These are phyloP conservation scores for Rhizopus delemar DNA, from an alignment of 371 early-diverging fungal species.

Conservation along the genomic window DNA sequence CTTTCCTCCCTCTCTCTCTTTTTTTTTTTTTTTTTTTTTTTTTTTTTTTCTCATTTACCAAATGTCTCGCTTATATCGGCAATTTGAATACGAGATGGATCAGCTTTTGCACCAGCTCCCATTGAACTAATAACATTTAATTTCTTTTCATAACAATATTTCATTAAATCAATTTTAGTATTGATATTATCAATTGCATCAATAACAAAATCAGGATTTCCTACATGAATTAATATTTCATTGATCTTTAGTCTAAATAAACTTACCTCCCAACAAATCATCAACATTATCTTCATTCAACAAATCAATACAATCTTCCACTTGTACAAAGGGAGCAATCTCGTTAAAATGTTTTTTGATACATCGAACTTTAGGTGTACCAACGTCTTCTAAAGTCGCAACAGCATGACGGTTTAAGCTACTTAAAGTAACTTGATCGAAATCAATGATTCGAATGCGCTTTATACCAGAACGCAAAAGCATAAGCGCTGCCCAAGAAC, in stretches of 20 bases:
- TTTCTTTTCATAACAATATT: conserved; percentile 76
- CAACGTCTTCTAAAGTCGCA: conserved; percentile 86
- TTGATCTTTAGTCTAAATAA: background rate
- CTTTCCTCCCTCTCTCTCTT: too few species aligned
- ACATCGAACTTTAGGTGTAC: conserved; percentile 82
- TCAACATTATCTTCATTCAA: conserved; percentile 74
- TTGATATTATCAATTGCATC: conserved; percentile 95
- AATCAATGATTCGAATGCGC: conserved; percentile 88
- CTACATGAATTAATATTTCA: conserved; percentile 14
- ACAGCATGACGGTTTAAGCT: conserved; percentile 92
- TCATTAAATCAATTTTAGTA: conserved; percentile 86
- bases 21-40: background rate
- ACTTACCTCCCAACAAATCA: conserved; percentile 66
- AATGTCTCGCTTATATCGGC: conserved; percentile 92
- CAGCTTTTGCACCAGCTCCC: conserved; percentile 95
- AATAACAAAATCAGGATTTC: conserved; percentile 75
- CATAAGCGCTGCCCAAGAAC: conserved; percentile 91
- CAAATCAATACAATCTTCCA: conserved; percentile 79
- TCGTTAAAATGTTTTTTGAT: conserved; percentile 70
- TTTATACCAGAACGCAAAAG: conserved; percentile 88
- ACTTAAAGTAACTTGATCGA: conserved; percentile 92
- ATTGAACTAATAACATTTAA: conserved; percentile 85
- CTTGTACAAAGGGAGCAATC: conserved; percentile 76
- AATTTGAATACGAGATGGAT: conserved; percentile 91
- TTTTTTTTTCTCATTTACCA: conserved; percentile 44